Evolutionary conservation across 129 eudicot species (phyloP).

Genomic region (Helichrysum umbraculigerum): DNA sequence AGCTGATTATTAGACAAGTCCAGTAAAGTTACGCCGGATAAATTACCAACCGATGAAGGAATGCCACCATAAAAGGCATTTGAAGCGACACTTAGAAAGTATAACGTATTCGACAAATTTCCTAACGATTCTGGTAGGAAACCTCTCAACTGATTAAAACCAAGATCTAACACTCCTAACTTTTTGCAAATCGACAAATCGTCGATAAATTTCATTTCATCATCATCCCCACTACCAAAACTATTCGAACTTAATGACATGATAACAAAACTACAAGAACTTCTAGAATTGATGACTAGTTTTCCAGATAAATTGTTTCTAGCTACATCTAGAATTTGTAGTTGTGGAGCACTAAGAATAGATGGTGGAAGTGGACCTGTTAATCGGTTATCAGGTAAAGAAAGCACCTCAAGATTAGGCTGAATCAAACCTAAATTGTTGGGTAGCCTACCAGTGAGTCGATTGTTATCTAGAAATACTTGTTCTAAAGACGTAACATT

Average conservation of each 20-base stretch:
- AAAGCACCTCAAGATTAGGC: conserved; percentile 20
- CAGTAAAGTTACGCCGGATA: conserved; percentile 23
- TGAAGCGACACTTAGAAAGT: conserved; percentile 3
- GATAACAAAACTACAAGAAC: neutral
- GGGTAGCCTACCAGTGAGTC: conserved; percentile 30
- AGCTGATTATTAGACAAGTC: conserved; percentile 30
- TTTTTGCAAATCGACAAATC: conserved; percentile 24
- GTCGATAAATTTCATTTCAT: conserved; percentile 33
- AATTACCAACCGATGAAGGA: conserved; percentile 31
- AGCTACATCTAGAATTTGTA: conserved; percentile 23
- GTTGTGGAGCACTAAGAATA: conserved; percentile 17
- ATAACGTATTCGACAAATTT: conserved; percentile 28
- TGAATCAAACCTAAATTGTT: neutral
- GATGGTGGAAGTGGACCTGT: conserved; percentile 32
- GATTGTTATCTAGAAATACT: conserved; percentile 27
- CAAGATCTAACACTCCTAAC: conserved; percentile 25
- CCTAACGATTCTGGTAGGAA: conserved; percentile 28
- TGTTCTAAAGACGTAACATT: conserved; percentile 27
- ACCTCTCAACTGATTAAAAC: conserved; percentile 29
- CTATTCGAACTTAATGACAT: conserved; percentile 19
- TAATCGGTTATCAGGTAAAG: conserved; percentile 22
- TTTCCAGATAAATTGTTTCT: conserved; percentile 44
- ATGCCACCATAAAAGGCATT: conserved; percentile 28
- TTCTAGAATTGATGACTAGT: conserved; percentile 21
- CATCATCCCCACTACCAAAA: conserved; percentile 39